A percentile compares a stretch with the other conserved stretches of the same genome.
These are phyloP conservation scores for Mortierella polycephala DNA, from an alignment of 371 early-diverging fungal species.

Conservation along the genomic window DNA sequence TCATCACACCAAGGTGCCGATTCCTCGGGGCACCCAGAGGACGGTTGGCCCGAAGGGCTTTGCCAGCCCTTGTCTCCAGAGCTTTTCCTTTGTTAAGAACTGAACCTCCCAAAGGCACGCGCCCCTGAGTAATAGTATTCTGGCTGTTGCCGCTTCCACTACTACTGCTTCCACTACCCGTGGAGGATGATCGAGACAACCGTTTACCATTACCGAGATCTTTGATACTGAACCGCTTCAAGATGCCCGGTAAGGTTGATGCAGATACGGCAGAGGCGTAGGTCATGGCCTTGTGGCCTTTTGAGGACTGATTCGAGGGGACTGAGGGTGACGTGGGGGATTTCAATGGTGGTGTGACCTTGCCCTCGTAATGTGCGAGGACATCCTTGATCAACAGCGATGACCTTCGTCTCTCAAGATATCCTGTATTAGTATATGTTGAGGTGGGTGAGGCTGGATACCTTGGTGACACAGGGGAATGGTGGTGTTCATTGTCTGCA, in stretches of 20 bases:
- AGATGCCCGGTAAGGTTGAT: constrained; percentile 24
- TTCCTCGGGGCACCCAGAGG: constrained; percentile 15
- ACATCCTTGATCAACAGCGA: constrained; percentile 48
- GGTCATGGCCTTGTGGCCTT: constrained; percentile 9
- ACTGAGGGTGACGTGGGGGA: constrained; percentile 40
- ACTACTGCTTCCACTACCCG: constrained; percentile 13
- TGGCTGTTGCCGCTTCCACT: constrained; percentile 18
- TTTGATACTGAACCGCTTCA: constrained; percentile 43
- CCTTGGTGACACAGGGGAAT: constrained; percentile 16
- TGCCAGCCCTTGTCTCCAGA: constrained; percentile 27
- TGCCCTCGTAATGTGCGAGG: constrained; percentile 40
- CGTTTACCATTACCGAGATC: constrained; percentile 20
- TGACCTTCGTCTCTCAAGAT: constrained; percentile 22
- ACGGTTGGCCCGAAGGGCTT: constrained; percentile 29
- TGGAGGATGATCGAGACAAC: constrained; percentile 14
- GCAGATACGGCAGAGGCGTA: constrained; percentile 4
- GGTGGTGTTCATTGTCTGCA: background rate
- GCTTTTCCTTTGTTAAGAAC: constrained; percentile 28
- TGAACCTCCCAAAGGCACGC: constrained; percentile 17
- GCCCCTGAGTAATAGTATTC: constrained; percentile 14
- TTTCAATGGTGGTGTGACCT: constrained; percentile 42
- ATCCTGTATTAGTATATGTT: constrained; percentile 5
- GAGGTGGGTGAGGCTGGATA: constrained; percentile 20
- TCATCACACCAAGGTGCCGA: constrained; percentile 12
- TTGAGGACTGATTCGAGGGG: constrained; percentile 3